Percentiles rank a stretch among this genome's conserved stretches.
Evolutionary conservation across 2,329 filamentous ascomycete species (phyloP).

Genomic region (Ceratocystiopsis minuta): DNA sequence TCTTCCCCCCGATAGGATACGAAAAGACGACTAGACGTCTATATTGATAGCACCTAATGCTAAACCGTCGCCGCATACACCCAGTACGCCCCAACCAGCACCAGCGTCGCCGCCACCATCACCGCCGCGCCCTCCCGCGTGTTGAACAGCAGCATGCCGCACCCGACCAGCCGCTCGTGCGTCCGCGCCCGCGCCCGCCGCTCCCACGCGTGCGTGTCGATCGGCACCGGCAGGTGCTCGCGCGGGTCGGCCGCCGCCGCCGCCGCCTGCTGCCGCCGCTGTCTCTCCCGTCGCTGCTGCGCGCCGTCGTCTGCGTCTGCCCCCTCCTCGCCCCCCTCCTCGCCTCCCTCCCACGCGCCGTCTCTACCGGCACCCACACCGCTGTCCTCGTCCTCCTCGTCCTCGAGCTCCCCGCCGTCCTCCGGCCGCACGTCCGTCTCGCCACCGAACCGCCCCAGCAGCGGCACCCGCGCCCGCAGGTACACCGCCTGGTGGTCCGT

Average conservation of each 20-base stretch:
- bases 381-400: no score
- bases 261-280: not conserved
- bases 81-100: constrained; percentile 30
- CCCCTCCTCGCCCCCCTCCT: not conserved
- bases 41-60: no score
- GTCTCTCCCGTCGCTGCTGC: no score
- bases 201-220: constrained; percentile 37
- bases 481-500: constrained; percentile 81
- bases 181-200: constrained; percentile 27
- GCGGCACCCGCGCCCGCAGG: constrained; percentile 48
- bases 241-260: constrained; percentile 18
- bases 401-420: no score
- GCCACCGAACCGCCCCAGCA: constrained; percentile 20
- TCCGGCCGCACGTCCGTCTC: constrained; percentile 6
- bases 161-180: constrained; percentile 31
- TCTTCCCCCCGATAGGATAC: no score
- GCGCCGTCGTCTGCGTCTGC: not conserved
- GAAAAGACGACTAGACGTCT: no score
- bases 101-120: constrained; percentile 23
- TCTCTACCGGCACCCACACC: no score
- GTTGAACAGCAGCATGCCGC: constrained; percentile 36
- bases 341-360: constrained; percentile 2
- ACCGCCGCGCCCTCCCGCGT: constrained; percentile 31
- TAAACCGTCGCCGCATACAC: constrained; percentile 5
- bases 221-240: constrained; percentile 27